Evolutionary conservation across 768 basidiomycete species (phyloP), one percentile per base, ranked within the genome.

Genomic region (Austroboletus festivus): DNA sequence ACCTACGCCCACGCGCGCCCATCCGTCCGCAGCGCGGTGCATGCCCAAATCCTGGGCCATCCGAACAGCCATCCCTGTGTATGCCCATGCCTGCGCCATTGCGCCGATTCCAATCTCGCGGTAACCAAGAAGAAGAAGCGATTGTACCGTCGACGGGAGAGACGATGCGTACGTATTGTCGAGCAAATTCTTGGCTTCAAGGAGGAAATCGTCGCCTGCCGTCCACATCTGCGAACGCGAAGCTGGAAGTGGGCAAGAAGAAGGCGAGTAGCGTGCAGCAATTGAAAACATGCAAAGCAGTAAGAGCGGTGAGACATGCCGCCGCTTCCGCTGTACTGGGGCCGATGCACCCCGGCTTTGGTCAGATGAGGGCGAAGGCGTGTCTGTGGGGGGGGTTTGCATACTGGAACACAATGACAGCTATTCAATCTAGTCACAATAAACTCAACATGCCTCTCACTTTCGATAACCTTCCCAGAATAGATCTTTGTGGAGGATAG

Each of bases 1-100:
- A 0, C 82, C 82, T 46, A 81, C 73, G 15, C 73, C 79, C 47
- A 64, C 78, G 22, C 82, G 68, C 18, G 78, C 77, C 89, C 89
- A 92, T 23, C 82, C 81, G 60, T 91, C 89, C 24, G 90, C 86
- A 54, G 76, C 78, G 30, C 87, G 78, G 59, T 92, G 89, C 78
- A 92, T 80, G 8, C 89, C 89, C 46, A 92, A 65, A 65, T 92
- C 89, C 67, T 90, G 89, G 15, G 89, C 89, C 89, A 93, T 92
- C n/a, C 92, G 78, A 31, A 93, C 83, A 0, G 86, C 90, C 85
- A 90, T 88, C 11, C 91, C 90, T 18, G 83, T 78, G 60, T 86
- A 90, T 10, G 83, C 77, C 92, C 91, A 94, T 26, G 88, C 85
- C 65, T 86, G 81, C 8, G 86, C 85, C 90, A 93, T 94, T 16